phyloP scores from a whole-genome alignment of 2,329 filamentous ascomycete species.

The Cladosporium phlei region DNA sequence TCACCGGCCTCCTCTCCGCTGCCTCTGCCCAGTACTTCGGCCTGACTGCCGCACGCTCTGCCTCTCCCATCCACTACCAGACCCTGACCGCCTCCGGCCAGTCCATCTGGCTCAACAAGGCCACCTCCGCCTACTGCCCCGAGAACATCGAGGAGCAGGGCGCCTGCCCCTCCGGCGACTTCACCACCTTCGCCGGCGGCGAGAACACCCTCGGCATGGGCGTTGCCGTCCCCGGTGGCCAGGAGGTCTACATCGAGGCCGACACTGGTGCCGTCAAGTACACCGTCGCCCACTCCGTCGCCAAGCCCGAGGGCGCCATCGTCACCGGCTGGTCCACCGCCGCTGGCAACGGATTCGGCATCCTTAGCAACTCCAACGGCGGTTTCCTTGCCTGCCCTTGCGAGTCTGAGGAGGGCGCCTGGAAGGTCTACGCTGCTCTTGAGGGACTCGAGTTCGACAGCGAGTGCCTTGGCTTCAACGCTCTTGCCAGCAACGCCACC shows the following conservation, averaged over 20 bases:
- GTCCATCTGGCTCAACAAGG: conserved; percentile 28
- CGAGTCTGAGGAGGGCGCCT: conserved; percentile 12
- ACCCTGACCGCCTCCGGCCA: conserved; percentile 23
- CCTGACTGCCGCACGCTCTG: conserved; percentile 24
- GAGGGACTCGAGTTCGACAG: conserved; percentile 17
- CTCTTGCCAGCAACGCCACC: conserved; percentile 19
- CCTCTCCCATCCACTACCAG: conserved; percentile 25
- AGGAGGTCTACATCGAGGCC: conserved; percentile 30
- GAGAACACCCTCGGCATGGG: conserved; percentile 19
- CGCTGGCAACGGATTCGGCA: conserved; percentile 17
- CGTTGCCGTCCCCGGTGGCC: conserved; percentile 27
- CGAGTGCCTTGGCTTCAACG: conserved; percentile 21
- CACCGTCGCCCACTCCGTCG: conserved; percentile 26
- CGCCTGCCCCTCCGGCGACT: conserved; percentile 23
- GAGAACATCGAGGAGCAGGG: conserved; percentile 13
- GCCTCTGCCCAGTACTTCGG: conserved; percentile 24
- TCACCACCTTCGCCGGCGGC: conserved; percentile 18
- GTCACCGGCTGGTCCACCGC: conserved; percentile 23
- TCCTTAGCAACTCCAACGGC: conserved; percentile 17
- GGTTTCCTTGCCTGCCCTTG: conserved; percentile 20
- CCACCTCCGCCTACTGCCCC: conserved; percentile 29
- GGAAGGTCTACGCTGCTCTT: conserved; percentile 19
- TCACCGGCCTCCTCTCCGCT: conserved; percentile 17
- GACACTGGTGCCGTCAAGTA: conserved; percentile 26
- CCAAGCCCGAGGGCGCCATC: conserved; percentile 24